Evolutionary conservation across 2,329 filamentous ascomycete species (phyloP).

Genomic region (Thielaviopsis ethacetica): DNA sequence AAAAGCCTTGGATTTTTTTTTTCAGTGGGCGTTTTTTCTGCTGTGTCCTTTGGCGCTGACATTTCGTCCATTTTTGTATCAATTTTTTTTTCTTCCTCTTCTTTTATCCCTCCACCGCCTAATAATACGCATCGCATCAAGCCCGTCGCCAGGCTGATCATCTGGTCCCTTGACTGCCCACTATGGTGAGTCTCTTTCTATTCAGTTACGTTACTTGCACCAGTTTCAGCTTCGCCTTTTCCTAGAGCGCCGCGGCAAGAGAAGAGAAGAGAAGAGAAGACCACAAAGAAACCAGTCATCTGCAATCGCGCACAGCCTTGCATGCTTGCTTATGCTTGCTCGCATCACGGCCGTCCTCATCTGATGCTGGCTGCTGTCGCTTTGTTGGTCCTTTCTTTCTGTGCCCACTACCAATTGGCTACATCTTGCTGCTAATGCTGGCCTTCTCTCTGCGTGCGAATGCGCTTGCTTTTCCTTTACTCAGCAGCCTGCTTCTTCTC

Average conservation of each 20-base stretch:
- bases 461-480: background rate
- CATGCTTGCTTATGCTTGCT: background rate
- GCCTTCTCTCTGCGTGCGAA: background rate
- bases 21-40: background rate
- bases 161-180: conserved; percentile 32
- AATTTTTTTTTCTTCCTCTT: conserved; percentile 16
- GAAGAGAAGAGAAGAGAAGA: background rate
- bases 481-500: no score
- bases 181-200: conserved; percentile 25
- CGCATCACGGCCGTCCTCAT: background rate
- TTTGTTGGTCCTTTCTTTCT: background rate
- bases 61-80: conserved; percentile 16
- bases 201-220: conserved; percentile 16
- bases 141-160: conserved; percentile 28
- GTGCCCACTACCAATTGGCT: background rate
- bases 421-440: background rate
- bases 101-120: background rate
- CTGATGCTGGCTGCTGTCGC: background rate
- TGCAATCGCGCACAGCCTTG: background rate
- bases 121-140: conserved; percentile 27
- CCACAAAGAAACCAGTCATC: background rate
- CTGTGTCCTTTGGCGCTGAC: background rate
- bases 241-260: background rate
- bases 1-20: background rate
- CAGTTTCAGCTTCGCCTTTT: background rate